phyloP scores from a whole-genome alignment of 306 rosid species.

The peach (Prunus persica) region Prunus_persica_NCBIv2 NC_034016.1:19249501-19250000 shows the following conservation, averaged over 20 bases:
- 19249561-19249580: too few relatives aligned
- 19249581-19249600: neutral
- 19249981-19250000: too few relatives aligned
- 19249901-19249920: neutral
- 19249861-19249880: neutral
- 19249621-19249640: neutral
- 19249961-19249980: too few relatives aligned
- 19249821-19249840: conserved; percentile 38
- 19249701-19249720: conserved; percentile 11
- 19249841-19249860: conserved; percentile 18
- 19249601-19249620: neutral
- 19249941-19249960: conserved; percentile 15
- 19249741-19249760: neutral
- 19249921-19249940: neutral
- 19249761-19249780: neutral
- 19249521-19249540: too few relatives aligned
- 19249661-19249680: neutral
- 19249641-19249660: neutral
- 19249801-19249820: conserved; percentile 63
- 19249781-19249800: conserved; percentile 60
- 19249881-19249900: neutral
- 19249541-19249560: too few relatives aligned
- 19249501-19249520: too few relatives aligned
- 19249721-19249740: neutral
- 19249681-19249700: conserved; percentile 14